Evolutionary conservation across 1,139 yeast genomes (phyloP).

Genomic region (Casaregolazyma lundiana): DNA sequence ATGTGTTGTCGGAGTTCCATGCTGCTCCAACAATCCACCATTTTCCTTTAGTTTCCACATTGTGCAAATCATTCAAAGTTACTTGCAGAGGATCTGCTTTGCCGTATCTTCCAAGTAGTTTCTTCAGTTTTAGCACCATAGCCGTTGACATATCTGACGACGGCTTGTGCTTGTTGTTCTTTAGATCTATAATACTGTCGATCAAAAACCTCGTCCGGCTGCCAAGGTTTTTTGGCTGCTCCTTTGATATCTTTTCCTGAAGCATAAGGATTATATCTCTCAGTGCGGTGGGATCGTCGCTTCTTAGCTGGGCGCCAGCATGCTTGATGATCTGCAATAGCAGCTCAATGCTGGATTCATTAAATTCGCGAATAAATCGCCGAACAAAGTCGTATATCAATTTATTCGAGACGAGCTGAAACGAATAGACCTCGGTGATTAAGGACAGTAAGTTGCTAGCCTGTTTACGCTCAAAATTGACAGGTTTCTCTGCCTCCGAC

Average conservation of each 20-base stretch:
- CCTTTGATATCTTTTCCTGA: conserved; percentile 44
- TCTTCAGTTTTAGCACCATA: conserved; percentile 58
- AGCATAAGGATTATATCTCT: conserved; percentile 68
- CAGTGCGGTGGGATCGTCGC: conserved; percentile 84
- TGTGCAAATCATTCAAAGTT: conserved; percentile 72
- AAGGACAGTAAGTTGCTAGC: conserved; percentile 68
- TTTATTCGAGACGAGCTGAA: conserved; percentile 69
- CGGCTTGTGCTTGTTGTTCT: conserved; percentile 71
- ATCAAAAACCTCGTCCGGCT: conserved; percentile 77
- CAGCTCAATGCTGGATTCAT: conserved; percentile 72
- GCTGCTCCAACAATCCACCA: conserved; percentile 99
- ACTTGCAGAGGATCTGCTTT: conserved; percentile 79
- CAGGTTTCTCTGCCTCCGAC: conserved; percentile 20
- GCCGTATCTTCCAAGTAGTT: conserved; percentile 49
- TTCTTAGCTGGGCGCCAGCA: conserved; percentile 79
- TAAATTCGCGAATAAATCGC: conserved; percentile 50
- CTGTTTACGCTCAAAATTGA: conserved; percentile 41
- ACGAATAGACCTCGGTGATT: conserved; percentile 69
- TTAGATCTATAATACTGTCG: conserved; percentile 79
- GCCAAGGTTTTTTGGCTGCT: conserved; percentile 39
- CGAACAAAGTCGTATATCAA: conserved; percentile 73
- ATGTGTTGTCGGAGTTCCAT: conserved; percentile 53
- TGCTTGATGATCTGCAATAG: conserved; percentile 65
- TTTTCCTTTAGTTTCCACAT: conserved; percentile 74
- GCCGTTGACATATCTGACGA: conserved; percentile 44